Percentiles rank a stretch among this genome's conserved stretches.
Conservation (phyloP, 495 filamentous ascomycete genomes). For the Penicillium flavigenum region DNA sequence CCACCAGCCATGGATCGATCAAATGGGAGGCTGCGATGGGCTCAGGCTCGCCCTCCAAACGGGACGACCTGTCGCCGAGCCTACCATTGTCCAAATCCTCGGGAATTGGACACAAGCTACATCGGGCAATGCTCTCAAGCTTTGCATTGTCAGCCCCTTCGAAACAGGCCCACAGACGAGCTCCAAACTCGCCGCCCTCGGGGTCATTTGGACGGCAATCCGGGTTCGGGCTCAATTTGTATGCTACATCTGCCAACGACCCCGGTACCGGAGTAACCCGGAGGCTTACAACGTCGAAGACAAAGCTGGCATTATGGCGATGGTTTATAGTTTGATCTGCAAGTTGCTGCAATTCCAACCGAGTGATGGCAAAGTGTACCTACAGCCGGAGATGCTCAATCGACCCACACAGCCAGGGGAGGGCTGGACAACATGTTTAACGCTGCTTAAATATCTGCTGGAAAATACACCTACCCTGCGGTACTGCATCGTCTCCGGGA, state of each 20-base stretch:
- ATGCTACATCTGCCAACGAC: background rate
- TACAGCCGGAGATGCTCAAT: background rate
- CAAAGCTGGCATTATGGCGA: background rate
- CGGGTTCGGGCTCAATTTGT: too few relatives aligned
- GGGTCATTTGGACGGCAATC: too few relatives aligned
- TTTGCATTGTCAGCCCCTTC: too few relatives aligned
- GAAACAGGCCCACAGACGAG: too few relatives aligned
- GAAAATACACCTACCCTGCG: constrained; percentile 1
- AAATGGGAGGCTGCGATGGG: too few relatives aligned
- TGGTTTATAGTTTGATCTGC: background rate
- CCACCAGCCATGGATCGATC: too few relatives aligned
- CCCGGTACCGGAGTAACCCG: background rate
- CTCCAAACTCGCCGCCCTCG: too few relatives aligned
- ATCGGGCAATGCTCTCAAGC: too few relatives aligned
- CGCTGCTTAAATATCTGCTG: background rate
- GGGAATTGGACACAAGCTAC: too few relatives aligned
- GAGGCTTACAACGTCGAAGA: background rate
- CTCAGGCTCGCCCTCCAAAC: too few relatives aligned
- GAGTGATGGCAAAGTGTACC: background rate
- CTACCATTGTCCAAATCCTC: too few relatives aligned
- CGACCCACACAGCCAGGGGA: background rate
- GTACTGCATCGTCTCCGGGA: background rate
- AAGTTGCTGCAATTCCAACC: background rate
- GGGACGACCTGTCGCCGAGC: too few relatives aligned
- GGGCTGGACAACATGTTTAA: background rate